Percentiles rank a stretch among this genome's conserved stretches.
These are phyloP conservation scores for Verticillium nubilum DNA, from an alignment of 2,329 filamentous ascomycete species.

Conservation along the genomic window DNA sequence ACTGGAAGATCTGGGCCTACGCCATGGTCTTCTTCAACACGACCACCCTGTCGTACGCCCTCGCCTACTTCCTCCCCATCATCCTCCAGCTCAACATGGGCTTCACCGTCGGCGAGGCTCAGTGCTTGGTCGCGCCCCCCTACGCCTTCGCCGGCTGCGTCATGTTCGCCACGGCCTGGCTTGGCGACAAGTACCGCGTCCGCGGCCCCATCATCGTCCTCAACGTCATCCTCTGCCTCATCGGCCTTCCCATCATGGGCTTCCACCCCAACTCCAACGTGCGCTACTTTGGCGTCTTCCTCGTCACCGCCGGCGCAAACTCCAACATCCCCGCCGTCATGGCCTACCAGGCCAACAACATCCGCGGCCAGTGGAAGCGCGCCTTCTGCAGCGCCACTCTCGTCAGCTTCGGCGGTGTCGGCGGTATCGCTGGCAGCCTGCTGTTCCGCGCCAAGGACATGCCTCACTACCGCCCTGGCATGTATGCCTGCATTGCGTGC, in stretches of 20 bases:
- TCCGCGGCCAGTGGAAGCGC: conserved; percentile 84
- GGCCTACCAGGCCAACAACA: conserved; percentile 82
- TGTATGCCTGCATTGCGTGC: conserved; percentile 50
- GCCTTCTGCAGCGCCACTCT: conserved; percentile 72
- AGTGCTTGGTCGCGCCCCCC: conserved; percentile 68
- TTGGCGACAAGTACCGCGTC: conserved; percentile 61
- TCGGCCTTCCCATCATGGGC: conserved; percentile 69
- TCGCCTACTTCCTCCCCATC: conserved; percentile 75
- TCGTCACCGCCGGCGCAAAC: conserved; percentile 71
- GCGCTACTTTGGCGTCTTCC: conserved; percentile 70
- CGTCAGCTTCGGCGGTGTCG: conserved; percentile 71
- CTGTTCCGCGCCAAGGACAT: conserved; percentile 61
- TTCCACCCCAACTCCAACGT: conserved; percentile 51
- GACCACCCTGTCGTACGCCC: conserved; percentile 68
- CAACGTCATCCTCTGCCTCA: conserved; percentile 61
- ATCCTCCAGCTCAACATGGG: conserved; percentile 61
- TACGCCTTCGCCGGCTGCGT: conserved; percentile 60
- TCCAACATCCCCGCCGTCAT: conserved; percentile 70
- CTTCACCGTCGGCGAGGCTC: conserved; percentile 57
- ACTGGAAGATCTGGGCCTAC: conserved; percentile 59
- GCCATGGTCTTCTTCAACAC: conserved; percentile 57
- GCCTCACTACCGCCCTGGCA: conserved; percentile 47
- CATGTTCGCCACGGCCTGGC: conserved; percentile 55
- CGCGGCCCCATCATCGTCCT: conserved; percentile 61
- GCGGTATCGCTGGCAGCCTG: conserved; percentile 69